Evolutionary conservation across 1,139 yeast genomes (phyloP), one percentile per base, ranked within the genome.

Genomic region (Groenewaldozyma auringiensis): DNA sequence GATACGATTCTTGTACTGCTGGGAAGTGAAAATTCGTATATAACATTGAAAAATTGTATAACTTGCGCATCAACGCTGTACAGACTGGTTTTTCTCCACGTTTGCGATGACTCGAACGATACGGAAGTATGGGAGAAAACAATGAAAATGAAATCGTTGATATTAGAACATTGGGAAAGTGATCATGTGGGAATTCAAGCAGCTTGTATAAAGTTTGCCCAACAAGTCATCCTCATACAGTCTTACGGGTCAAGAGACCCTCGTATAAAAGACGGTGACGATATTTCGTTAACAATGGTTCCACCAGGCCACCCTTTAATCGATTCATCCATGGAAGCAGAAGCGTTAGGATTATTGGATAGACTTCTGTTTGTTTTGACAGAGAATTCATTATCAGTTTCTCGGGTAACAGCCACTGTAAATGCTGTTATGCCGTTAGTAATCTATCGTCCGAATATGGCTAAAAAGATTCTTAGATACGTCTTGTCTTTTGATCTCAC

Each of bases 331-430:
- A 66, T 87, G 53, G 88, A 83, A 55, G 77, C 83, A 6, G 95
- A 89, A 62, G 83, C 92, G 0, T 74, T 73, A 46, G 80, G 76
- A 2, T 68, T 84, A 43, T 68, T 92, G 42, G 95, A 87, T 53
- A 64, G 78, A 42, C 63, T 89, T 35, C 66, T 87, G 42, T 68
- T 71, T 42, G 69, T 75, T 20, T 69, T 88, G 47, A 68, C 70
- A 34, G 77, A 72, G 29, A 83, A 79, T 50, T 65, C 69, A 14
- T 70, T 62, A 43, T 52, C 48, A 40, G 59, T 56, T 9, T 53
- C 57, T 8, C 45, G 47, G 29, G 47, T 54, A 41, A 55, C 58
- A 31, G 48, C 54, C 41, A 62, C 71, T 2, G 46, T 70, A 20
- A 66, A 67, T 49, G 65, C 70, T 2, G 50, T 63, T 4, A 58